Base-by-base conservation (phyloP, 106 monocot species). In the Dioscorea dumetorum region DNA sequence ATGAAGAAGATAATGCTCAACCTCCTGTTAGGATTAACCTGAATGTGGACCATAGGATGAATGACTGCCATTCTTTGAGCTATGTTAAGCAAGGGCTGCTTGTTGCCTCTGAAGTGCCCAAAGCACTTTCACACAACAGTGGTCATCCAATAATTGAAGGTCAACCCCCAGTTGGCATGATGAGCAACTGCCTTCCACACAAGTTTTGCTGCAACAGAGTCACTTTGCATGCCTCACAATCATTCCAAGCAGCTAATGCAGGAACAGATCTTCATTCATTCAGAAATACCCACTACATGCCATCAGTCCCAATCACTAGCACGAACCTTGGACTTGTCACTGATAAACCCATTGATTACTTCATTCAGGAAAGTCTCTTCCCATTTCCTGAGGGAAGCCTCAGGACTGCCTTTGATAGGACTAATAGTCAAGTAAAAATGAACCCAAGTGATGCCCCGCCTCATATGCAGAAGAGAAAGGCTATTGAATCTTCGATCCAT, bases 41-140 rank as follows among this genome's bases (percentile, higher is more conserved):
- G 10, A 41, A 41, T 59, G 28, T 49, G 14, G 69, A 62, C 61
- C 22, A 8, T 22, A 56, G 24, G 18, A 54, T 49, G 11, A 59
- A 33, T 62, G 54, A 33, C 48, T 49, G 33, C 50, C 12, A 28
- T 72, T 72, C 68, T 60, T 35, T 14, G 24, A 50, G 12, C 54
- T 54, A 58, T 70, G 54, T 28, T 31, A 61, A 70, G 35, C 32
- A 41, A 41, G 41, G 41, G 41, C 41, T 41, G 41, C 6, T 41
- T 41, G 0, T 41, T 41, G 41, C 41, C 41, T 3, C 41, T 41
- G 41, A 41, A 41, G 41, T 41, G 41, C 10, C 50, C 51, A 58
- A 8, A 23, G 19, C 31, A 69, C 59, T 50, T 62, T 53, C 77
- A 74, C 62, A 58, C 35, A 49, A 31, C 64, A 68, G 64, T 63